phyloP scores from a whole-genome alignment of 140 eudicot species.

The Cichorium intybus region DNA sequence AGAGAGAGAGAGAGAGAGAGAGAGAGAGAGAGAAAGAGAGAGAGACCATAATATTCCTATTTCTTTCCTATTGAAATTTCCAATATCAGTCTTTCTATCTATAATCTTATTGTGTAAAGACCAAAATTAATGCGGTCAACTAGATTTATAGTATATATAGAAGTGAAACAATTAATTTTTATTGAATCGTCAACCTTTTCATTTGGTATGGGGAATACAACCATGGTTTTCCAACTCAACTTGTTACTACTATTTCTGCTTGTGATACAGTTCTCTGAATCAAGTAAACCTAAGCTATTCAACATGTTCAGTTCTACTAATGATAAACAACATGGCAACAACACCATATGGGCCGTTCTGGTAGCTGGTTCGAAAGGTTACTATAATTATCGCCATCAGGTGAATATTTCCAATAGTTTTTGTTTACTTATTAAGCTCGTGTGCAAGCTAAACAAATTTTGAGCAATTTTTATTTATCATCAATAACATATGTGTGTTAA shows the following conservation, averaged over 20 bases:
- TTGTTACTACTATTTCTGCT: constrained; percentile 13
- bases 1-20: too few species aligned
- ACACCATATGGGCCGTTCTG: constrained; percentile 80
- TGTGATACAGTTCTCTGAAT: constrained; percentile 22
- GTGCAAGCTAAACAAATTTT: background rate
- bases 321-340: constrained; percentile 2
- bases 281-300: constrained; percentile 27
- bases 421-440: background rate
- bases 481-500: background rate
- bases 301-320: constrained; percentile 24
- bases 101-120: too few species aligned
- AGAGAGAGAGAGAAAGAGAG: too few species aligned
- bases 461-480: too few species aligned
- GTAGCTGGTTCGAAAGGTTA: constrained; percentile 79
- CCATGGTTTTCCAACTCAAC: background rate
- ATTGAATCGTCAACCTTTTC: background rate
- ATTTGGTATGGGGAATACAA: constrained; percentile 14
- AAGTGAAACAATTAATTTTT: background rate
- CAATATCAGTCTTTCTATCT: too few species aligned
- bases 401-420: constrained; percentile 16
- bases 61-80: too few species aligned
- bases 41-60: too few species aligned
- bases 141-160: too few species aligned
- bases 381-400: constrained; percentile 84
- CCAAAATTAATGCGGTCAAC: too few species aligned